Base-by-base conservation (phyloP, 192 early-diverging fungal species). In the Backusella tuberculispora region DNA sequence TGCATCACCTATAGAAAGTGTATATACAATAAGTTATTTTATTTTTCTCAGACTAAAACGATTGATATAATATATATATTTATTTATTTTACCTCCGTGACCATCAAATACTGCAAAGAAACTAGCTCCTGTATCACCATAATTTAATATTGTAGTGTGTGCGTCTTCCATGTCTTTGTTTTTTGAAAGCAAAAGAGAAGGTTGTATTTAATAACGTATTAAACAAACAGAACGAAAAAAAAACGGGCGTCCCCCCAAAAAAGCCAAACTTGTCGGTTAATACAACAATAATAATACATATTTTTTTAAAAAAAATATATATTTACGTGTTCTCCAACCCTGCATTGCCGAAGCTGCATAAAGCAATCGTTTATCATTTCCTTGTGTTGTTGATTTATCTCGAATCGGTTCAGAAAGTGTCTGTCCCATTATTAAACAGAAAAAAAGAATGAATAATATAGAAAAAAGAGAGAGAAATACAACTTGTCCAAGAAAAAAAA, bases 81-180 rank as follows among this genome's bases (percentile, higher is more conserved):
- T 45, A 19, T 15, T 64, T 44, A 13, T 78, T 41, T 7, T 88
- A 77, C 93, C 93, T 76, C 97, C 97, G 80, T 99, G 97, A 9
- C 97, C 97, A 81, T 99, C 97, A 82, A 91, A 99, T 15, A 99
- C 97, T 6, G 90, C 95, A 88, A 98, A 99, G 83, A 97, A 98
- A 21, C 94, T 94, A 21, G 82, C 78, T 60, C 88, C 84, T 48
- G 87, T 87, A 29, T 85, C 88, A 15, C 83, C 83, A 19, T 96
- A 73, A 60, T 88, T 88, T 38, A 94, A 85, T 66, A 95, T 72
- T 44, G 95, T 95, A 29, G 96, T 94, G 85, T 99, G 97, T 24
- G 95, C 95, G 82, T 99, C 97, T 84, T 99, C 97, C 97, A 99
- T 99, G 66, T 90, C 93, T 92, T 24, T 29, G 34, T 48, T 63